These are phyloP conservation scores for Lasiodiplodia citricola DNA, from an alignment of 2,329 filamentous ascomycete species.

Conservation along the genomic window DNA sequence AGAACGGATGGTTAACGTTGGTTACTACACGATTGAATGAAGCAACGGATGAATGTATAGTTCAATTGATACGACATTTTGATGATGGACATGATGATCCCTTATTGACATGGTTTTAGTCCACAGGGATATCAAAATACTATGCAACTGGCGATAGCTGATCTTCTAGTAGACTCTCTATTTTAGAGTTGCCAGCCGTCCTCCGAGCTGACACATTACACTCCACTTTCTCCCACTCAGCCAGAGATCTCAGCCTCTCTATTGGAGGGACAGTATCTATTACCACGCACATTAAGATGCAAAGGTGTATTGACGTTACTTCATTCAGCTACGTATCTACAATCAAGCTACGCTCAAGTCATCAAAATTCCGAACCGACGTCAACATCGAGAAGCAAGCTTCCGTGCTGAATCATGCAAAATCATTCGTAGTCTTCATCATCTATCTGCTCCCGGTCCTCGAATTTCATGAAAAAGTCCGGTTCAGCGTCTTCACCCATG, in stretches of 20 bases:
- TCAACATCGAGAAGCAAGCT: not conserved
- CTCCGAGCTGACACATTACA: too few relatives aligned
- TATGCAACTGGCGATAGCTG: not conserved
- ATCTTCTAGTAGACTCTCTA: too few relatives aligned
- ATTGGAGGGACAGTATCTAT: not conserved
- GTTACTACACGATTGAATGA: not conserved
- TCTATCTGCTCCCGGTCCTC: constrained; percentile 66
- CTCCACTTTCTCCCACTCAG: not conserved
- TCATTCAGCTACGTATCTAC: not conserved
- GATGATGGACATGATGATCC: not conserved
- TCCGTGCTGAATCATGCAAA: not conserved
- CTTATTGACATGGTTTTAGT: not conserved
- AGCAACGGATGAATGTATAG: not conserved
- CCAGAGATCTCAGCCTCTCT: not conserved
- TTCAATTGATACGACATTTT: not conserved
- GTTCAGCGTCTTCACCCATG: constrained; percentile 57
- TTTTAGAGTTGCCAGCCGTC: too few relatives aligned
- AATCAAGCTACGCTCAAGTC: not conserved
- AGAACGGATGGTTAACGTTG: not conserved
- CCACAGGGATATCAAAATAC: not conserved
- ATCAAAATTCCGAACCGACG: not conserved
- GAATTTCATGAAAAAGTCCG: constrained; percentile 75
- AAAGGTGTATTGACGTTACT: not conserved
- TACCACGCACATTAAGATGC: not conserved
- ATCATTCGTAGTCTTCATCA: constrained; percentile 24